Evolutionary conservation across 495 filamentous ascomycete species (phyloP).

Genomic region (Penicillium pulvis): DNA sequence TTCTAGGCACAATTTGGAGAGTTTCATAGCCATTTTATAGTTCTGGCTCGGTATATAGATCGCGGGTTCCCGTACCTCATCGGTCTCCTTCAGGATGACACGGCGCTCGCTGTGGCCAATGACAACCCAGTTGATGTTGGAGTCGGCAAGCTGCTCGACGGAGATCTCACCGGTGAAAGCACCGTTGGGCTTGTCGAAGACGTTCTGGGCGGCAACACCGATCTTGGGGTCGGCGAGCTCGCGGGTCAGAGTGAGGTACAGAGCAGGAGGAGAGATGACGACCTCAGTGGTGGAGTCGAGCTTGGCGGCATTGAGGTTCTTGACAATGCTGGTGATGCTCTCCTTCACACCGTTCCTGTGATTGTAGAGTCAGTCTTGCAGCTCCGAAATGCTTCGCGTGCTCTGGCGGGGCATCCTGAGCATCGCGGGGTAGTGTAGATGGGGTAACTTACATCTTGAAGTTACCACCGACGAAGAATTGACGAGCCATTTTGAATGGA

Average conservation of each 20-base stretch:
- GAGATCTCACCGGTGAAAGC: conserved; percentile 97
- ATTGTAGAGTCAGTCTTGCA: conserved; percentile 15
- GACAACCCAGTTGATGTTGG: conserved; percentile 83
- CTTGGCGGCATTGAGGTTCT: conserved; percentile 79
- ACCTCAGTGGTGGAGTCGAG: conserved; percentile 63
- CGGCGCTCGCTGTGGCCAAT: conserved; percentile 93
- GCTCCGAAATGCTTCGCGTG: conserved; percentile 3
- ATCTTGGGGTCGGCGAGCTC: conserved; percentile 69
- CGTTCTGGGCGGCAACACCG: conserved; percentile 89
- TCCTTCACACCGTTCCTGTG: conserved; percentile 87
- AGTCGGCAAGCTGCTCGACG: conserved; percentile 85
- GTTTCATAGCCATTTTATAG: background rate
- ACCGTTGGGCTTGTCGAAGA: conserved; percentile 94
- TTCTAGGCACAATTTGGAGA: background rate
- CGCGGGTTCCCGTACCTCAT: conserved; percentile 52
- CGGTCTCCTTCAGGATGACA: conserved; percentile 79
- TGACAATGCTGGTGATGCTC: conserved; percentile 83
- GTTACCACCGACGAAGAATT: conserved; percentile 99
- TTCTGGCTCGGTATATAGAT: conserved; percentile 4
- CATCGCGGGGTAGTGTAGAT: conserved; percentile 17
- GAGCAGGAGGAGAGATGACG: conserved; percentile 85
- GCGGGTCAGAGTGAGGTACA: conserved; percentile 86
- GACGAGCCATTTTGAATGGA: conserved; percentile 72
- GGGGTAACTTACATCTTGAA: conserved; percentile 83
- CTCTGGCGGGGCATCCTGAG: conserved; percentile 24